Percentiles rank a stretch among this genome's conserved stretches.
Evolutionary conservation across 345 rosid genomes (phyloP).

Genomic region (Jatropha curcas): DNA sequence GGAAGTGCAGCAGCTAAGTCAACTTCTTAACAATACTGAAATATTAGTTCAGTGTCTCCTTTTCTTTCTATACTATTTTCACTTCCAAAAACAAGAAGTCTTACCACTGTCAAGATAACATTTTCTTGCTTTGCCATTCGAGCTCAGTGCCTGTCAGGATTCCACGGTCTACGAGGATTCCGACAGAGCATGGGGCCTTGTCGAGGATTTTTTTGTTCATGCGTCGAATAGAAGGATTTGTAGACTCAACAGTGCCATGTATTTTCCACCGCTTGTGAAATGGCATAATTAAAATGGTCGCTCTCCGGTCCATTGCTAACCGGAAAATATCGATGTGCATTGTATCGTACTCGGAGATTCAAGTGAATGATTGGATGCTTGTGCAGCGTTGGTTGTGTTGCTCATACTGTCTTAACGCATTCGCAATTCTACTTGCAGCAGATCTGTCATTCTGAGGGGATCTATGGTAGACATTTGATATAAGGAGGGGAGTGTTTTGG

Average conservation of each 20-base stretch:
- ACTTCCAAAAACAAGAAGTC: conserved; percentile 37
- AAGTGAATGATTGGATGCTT: conserved; percentile 9
- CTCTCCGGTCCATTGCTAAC: conserved; percentile 6
- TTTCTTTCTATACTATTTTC: conserved; percentile 39
- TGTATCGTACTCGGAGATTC: neutral
- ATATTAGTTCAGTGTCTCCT: conserved; percentile 25
- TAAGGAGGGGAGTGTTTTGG: neutral
- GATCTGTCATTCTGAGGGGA: neutral
- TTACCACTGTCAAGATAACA: conserved; percentile 34
- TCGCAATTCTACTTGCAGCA: neutral
- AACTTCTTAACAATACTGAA: too few species aligned
- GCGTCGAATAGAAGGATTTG: neutral
- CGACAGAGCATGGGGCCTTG: conserved; percentile 22
- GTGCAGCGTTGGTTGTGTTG: neutral
- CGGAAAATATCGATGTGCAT: conserved; percentile 16
- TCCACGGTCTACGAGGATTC: conserved; percentile 20
- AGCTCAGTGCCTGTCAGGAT: conserved; percentile 22
- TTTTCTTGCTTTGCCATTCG: conserved; percentile 34
- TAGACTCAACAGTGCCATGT: conserved; percentile 1
- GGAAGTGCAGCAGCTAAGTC: too few species aligned
- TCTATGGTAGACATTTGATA: neutral
- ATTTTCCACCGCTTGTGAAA: conserved; percentile 18
- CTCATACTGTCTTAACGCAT: conserved; percentile 11
- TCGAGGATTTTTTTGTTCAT: conserved; percentile 8
- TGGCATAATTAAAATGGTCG: conserved; percentile 10